Conservation (phyloP, 495 filamentous ascomycete species). For the Terfezia claveryi region DNA sequence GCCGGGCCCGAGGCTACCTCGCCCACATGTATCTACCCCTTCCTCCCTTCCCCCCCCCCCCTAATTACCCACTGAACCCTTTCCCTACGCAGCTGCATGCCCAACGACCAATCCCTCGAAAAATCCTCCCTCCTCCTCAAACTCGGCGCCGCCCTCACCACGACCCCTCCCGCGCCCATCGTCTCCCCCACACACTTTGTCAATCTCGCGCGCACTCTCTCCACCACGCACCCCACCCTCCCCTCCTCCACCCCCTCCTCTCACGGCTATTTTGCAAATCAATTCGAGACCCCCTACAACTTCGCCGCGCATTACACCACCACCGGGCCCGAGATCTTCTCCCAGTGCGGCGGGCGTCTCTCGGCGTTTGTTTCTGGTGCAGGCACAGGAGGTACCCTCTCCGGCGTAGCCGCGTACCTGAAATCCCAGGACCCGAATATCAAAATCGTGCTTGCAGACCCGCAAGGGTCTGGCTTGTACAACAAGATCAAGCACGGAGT, state of each 20-base stretch:
- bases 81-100: slow-evolving; percentile 54
- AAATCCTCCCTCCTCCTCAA: slow-evolving; percentile 76
- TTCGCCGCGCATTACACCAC: slow-evolving; percentile 59
- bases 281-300: slow-evolving; percentile 83
- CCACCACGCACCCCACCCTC: slow-evolving; percentile 34
- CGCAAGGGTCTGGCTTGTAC: slow-evolving; percentile 79
- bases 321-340: slow-evolving; percentile 75
- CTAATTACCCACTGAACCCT: background rate
- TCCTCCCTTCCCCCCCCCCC: background rate
- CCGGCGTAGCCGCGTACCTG: slow-evolving; percentile 61
- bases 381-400: slow-evolving; percentile 83
- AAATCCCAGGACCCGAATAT: slow-evolving; percentile 44
- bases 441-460: slow-evolving; percentile 70
- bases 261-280: slow-evolving; percentile 77
- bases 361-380: slow-evolving; percentile 93
- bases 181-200: slow-evolving; percentile 81
- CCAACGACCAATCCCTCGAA: slow-evolving; percentile 69
- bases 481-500: slow-evolving; percentile 81
- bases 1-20: slow-evolving; percentile 67
- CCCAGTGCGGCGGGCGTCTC: slow-evolving; percentile 49
- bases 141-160: slow-evolving; percentile 73
- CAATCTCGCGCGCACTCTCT: slow-evolving; percentile 65
- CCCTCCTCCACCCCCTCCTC: slow-evolving; percentile 24
- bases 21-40: slow-evolving; percentile 50
- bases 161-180: slow-evolving; percentile 77